phyloP scores from a whole-genome alignment of 805 yeast genomes.

The Tetrapisispora namnaoensis region DNA sequence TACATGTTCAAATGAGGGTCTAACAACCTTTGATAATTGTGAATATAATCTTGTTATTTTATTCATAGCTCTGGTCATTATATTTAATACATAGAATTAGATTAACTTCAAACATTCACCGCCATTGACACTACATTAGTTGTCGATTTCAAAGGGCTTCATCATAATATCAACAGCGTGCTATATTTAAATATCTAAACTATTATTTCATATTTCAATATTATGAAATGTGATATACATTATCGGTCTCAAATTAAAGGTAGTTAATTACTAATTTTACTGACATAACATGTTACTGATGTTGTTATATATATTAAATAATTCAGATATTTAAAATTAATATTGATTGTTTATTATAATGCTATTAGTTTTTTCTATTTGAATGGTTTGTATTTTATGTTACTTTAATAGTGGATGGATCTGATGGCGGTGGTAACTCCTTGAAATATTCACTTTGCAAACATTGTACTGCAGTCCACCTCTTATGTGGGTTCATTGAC shows the following conservation, averaged over 20 bases:
- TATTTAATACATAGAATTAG: not conserved
- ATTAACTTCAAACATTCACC: too few species aligned
- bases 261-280: too few species aligned
- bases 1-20: conserved; percentile 35
- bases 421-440: conserved; percentile 68
- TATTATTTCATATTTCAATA: too few species aligned
- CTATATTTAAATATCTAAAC: too few species aligned
- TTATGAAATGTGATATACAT: too few species aligned
- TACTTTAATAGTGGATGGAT: conserved; percentile 31
- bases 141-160: too few species aligned
- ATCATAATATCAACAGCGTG: too few species aligned
- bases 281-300: too few species aligned
- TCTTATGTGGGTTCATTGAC: conserved; percentile 62
- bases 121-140: too few species aligned
- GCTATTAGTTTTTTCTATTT: not conserved
- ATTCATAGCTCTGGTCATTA: not conserved
- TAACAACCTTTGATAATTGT: conserved; percentile 5
- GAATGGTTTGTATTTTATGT: not conserved
- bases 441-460: conserved; percentile 56
- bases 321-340: too few species aligned
- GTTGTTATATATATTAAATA: too few species aligned
- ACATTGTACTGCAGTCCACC: conserved; percentile 58
- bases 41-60: not conserved
- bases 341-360: not conserved
- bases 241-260: too few species aligned